These are phyloP conservation scores for Narthecium ossifragum DNA, from an alignment of 106 monocot genomes.

Conservation along the genomic window DNA sequence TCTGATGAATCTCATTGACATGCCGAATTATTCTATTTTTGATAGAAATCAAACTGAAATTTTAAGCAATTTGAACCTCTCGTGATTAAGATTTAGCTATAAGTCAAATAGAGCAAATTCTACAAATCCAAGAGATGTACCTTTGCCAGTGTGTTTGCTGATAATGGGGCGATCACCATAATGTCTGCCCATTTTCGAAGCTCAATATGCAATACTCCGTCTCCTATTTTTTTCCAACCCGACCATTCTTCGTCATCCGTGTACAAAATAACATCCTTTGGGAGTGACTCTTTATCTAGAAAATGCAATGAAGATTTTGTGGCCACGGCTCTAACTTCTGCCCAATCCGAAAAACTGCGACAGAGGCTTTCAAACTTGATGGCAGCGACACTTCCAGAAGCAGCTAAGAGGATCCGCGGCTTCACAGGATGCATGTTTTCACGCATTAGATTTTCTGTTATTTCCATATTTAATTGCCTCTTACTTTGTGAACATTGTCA, in stretches of 20 bases:
- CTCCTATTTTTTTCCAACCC: slow-evolving; percentile 83
- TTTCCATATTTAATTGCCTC: too few relatives aligned
- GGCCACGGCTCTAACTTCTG: slow-evolving; percentile 79
- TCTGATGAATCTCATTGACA: too few relatives aligned
- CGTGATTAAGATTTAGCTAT: too few relatives aligned
- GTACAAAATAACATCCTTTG: slow-evolving; percentile 59
- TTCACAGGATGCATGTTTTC: slow-evolving; percentile 17
- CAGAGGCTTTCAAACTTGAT: slow-evolving; percentile 85
- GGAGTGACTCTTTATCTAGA: slow-evolving; percentile 48
- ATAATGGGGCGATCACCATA: slow-evolving; percentile 82
- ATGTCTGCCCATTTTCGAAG: slow-evolving; percentile 88
- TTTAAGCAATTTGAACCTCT: too few relatives aligned
- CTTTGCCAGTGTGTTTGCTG: slow-evolving; percentile 94
- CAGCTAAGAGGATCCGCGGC: slow-evolving; percentile 79
- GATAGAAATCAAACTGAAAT: too few relatives aligned
- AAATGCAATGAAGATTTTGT: slow-evolving; percentile 83
- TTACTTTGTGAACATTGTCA: too few relatives aligned
- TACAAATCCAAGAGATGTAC: slow-evolving; percentile 41
- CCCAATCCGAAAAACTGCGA: slow-evolving; percentile 72
- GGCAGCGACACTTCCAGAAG: slow-evolving; percentile 87
- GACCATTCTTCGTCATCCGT: slow-evolving; percentile 96
- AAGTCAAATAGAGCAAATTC: too few relatives aligned
- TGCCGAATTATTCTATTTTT: too few relatives aligned
- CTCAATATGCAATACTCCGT: slow-evolving; percentile 85
- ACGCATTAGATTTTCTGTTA: slow-evolving; percentile 14